These are phyloP conservation scores for Rhodotorula taiwanensis DNA, from an alignment of 768 basidiomycete genomes.

Conservation along the genomic window DNA sequence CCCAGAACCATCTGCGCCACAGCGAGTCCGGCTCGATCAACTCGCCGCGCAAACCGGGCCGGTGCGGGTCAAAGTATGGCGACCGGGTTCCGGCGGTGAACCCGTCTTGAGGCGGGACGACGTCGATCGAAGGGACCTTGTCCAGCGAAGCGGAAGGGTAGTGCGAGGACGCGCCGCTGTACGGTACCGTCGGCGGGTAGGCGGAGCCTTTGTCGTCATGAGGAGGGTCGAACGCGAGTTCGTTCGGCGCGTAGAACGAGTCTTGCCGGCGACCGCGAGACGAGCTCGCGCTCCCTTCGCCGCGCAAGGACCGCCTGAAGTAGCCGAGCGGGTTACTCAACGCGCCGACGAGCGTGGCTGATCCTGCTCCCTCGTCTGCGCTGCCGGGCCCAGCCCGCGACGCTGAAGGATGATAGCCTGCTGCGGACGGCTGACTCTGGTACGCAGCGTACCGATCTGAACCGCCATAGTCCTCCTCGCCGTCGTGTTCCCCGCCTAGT, in stretches of 20 bases:
- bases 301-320: background rate
- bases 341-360: slow-evolving; percentile 10
- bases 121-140: slow-evolving; percentile 32
- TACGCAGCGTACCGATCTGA: slow-evolving; percentile 13
- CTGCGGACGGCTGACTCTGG: slow-evolving; percentile 2
- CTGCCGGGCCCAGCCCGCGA: too few species aligned
- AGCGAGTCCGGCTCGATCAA: slow-evolving; percentile 16
- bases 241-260: slow-evolving; percentile 27
- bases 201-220: background rate
- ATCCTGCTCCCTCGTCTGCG: background rate
- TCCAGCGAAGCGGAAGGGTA: slow-evolving; percentile 4
- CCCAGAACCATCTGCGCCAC: slow-evolving; percentile 34
- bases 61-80: background rate
- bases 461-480: slow-evolving; percentile 7
- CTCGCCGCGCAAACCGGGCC: background rate
- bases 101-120: slow-evolving; percentile 16
- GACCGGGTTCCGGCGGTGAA: background rate
- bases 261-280: background rate
- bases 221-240: slow-evolving; percentile 27
- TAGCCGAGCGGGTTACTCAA: slow-evolving; percentile 15
- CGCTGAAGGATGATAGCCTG: too few species aligned
- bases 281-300: background rate
- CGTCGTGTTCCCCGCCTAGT: slow-evolving; percentile 7
- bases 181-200: background rate
- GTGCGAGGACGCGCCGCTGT: background rate